A percentile compares a stretch with the other conserved stretches of the same genome.
Evolutionary conservation across 176 grass and related monocot species (phyloP).

Genomic region (Musa beccarii): DNA sequence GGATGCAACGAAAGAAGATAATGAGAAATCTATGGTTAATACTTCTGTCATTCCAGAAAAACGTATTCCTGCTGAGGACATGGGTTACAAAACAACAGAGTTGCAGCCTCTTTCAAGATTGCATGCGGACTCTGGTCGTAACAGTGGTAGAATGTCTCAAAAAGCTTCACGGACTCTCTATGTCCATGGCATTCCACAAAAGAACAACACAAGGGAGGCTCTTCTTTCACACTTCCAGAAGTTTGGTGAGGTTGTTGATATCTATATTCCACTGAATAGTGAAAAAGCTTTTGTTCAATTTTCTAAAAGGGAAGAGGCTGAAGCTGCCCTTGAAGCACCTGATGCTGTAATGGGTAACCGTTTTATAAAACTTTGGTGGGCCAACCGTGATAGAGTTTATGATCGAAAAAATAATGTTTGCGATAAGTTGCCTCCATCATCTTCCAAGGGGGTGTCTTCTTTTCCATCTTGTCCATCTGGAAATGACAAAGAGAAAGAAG

Average conservation of each 20-base stretch:
- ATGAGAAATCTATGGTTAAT: constrained; percentile 21
- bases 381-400: constrained; percentile 75
- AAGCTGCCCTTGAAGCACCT: constrained; percentile 81
- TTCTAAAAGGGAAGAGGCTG: constrained; percentile 89
- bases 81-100: constrained; percentile 26
- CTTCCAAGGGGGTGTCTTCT: constrained; percentile 11
- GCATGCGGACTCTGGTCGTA: constrained; percentile 30
- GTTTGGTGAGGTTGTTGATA: constrained; percentile 86
- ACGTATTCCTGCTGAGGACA: constrained; percentile 9
- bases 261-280: constrained; percentile 72
- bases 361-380: constrained; percentile 98
- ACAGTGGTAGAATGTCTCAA: constrained; percentile 46
- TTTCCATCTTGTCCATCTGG: constrained; percentile 22
- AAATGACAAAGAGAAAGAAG: constrained; percentile 45
- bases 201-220: constrained; percentile 56
- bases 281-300: constrained; percentile 98
- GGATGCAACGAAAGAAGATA: constrained; percentile 31
- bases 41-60: constrained; percentile 29
- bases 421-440: constrained; percentile 23
- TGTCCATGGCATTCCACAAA: constrained; percentile 77
- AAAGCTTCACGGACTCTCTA: constrained; percentile 93
- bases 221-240: constrained; percentile 87
- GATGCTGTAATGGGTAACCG: constrained; percentile 99
- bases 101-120: constrained; percentile 30
- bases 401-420: constrained; percentile 34